Percentiles rank a stretch among this genome's conserved stretches.
Conservation (phyloP, 164 flowering plant species). For the Vitis rotundifolia region DNA sequence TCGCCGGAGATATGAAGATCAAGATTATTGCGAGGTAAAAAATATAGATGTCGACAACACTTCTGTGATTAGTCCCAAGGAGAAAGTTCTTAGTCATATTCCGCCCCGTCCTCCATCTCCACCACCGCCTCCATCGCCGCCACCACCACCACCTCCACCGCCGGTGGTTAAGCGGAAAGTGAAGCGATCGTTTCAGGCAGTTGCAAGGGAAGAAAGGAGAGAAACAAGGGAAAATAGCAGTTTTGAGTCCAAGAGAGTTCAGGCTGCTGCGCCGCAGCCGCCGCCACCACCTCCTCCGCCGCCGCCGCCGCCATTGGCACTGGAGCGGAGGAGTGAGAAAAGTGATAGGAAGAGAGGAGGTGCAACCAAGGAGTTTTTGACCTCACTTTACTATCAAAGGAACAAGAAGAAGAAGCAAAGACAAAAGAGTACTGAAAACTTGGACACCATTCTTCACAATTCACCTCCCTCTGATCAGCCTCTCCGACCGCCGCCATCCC, state of each 20-base stretch:
- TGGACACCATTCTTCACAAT: constrained; percentile 28
- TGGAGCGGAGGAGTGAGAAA: constrained; percentile 18
- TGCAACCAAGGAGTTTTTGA: constrained; percentile 42
- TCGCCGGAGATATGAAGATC: constrained; percentile 17
- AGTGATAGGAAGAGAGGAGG: constrained; percentile 40
- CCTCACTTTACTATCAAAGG: constrained; percentile 22
- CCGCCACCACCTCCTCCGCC: constrained; percentile 33
- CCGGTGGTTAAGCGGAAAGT: constrained; percentile 19
- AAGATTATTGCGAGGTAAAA: constrained; percentile 1
- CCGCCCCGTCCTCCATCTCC: constrained; percentile 12
- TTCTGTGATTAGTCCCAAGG: background rate
- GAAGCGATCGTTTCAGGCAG: constrained; percentile 24
- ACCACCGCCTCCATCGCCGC: constrained; percentile 9
- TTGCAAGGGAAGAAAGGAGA: constrained; percentile 1
- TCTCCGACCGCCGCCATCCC: background rate
- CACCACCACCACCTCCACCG: constrained; percentile 7
- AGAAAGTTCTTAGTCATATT: background rate
- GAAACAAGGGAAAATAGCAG: background rate
- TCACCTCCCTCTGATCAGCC: constrained; percentile 4
- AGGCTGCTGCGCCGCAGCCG: constrained; percentile 18
- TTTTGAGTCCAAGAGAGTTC: background rate
- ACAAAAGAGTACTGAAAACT: constrained; percentile 46
- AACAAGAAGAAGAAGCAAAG: constrained; percentile 52
- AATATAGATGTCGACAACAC: constrained; percentile 15
- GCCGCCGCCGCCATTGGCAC: constrained; percentile 4